These are phyloP conservation scores for Rhytidiadelphus loreus DNA, from an alignment of 225 moss, liverwort and hornwort species.

Conservation along the genomic window DNA sequence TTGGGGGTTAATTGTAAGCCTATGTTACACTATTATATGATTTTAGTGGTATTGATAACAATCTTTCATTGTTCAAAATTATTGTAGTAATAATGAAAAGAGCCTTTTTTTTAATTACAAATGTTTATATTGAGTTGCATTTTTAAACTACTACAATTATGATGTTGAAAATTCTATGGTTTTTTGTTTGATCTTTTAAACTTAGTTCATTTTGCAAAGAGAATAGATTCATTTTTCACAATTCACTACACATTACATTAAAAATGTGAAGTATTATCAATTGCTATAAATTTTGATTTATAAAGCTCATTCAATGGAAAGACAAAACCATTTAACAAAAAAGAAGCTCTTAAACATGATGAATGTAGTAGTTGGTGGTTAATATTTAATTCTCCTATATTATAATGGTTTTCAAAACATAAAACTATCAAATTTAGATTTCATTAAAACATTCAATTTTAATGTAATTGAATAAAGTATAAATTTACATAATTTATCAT, in stretches of 20 bases:
- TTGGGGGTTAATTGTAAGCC: background rate
- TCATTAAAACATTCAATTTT: background rate
- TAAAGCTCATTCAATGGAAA: background rate
- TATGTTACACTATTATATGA: background rate
- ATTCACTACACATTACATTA: background rate
- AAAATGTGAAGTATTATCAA: background rate
- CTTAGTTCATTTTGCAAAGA: background rate
- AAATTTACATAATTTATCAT: too few species aligned
- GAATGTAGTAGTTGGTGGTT: too few species aligned
- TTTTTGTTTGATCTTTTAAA: background rate
- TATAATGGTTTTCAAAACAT: background rate
- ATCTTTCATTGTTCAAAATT: background rate
- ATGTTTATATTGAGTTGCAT: background rate
- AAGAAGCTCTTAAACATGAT: background rate
- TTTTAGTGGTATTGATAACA: background rate
- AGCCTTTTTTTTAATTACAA: background rate
- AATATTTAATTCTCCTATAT: too few species aligned
- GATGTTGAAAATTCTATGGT: background rate
- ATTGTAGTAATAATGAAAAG: background rate
- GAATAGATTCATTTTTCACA: background rate
- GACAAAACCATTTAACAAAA: background rate
- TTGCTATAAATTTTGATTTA: background rate
- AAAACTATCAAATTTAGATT: background rate
- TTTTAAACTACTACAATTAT: background rate
- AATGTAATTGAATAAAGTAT: background rate